phyloP scores from a whole-genome alignment of 768 basidiomycete genomes.

The Naganishia onofrii region DNA sequence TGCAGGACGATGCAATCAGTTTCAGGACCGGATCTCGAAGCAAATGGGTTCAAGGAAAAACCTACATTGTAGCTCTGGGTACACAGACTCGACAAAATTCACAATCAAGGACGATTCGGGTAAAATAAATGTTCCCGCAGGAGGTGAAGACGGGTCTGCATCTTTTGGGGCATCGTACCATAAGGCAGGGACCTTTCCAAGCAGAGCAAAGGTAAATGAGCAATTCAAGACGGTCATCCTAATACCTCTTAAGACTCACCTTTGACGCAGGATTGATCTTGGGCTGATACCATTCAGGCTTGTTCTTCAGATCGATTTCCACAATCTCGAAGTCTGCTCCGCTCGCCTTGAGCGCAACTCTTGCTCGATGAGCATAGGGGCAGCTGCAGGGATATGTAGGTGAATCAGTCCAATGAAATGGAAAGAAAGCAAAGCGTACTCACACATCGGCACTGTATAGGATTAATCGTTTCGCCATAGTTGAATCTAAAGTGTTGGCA shows the following conservation, averaged over 20 bases:
- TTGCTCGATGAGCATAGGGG: slow-evolving; percentile 55
- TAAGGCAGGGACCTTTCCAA: slow-evolving; percentile 60
- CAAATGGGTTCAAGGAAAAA: slow-evolving; percentile 53
- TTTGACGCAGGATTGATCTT: slow-evolving; percentile 68
- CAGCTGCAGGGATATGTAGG: slow-evolving; percentile 28
- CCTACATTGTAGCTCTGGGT: slow-evolving; percentile 53
- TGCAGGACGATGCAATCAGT: background rate
- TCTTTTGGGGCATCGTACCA: slow-evolving; percentile 62
- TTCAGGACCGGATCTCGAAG: background rate
- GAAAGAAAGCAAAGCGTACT: background rate
- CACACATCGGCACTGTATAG: slow-evolving; percentile 34
- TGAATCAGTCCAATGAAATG: background rate
- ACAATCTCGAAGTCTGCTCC: slow-evolving; percentile 58
- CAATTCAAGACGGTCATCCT: too few species aligned
- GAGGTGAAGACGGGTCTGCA: slow-evolving; percentile 60
- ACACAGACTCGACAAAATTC: slow-evolving; percentile 65
- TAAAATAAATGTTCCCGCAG: slow-evolving; percentile 63
- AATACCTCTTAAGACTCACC: slow-evolving; percentile 52
- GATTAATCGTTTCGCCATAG: slow-evolving; percentile 17
- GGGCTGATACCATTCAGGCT: slow-evolving; percentile 65
- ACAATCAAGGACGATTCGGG: slow-evolving; percentile 66
- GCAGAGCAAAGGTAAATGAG: background rate
- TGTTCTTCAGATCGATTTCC: slow-evolving; percentile 64
- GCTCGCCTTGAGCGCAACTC: slow-evolving; percentile 65
- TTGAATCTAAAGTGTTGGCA: slow-evolving; percentile 1